Percentiles rank a stretch among this genome's conserved stretches.
Conservation (phyloP, 2,329 filamentous ascomycete species). For the Pseudocercospora musae region DNA sequence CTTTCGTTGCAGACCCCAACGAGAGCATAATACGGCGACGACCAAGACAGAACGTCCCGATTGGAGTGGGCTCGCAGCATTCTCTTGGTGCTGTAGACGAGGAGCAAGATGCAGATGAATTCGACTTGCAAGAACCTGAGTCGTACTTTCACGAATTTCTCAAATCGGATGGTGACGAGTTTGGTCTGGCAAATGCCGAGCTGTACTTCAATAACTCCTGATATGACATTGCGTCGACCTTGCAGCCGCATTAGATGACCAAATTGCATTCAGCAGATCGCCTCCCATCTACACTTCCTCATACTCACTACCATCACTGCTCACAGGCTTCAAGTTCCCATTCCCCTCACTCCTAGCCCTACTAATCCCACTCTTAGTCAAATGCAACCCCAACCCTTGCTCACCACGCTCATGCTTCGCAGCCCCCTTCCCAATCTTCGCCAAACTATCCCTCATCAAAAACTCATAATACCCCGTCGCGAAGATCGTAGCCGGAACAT, state of each 20-base stretch:
- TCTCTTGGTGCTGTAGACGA: neutral
- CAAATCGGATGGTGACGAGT: too few relatives aligned
- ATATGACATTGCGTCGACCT: too few relatives aligned
- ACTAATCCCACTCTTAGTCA: conserved; percentile 35
- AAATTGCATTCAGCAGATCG: neutral
- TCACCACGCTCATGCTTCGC: conserved; percentile 52
- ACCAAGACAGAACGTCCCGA: neutral
- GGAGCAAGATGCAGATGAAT: neutral
- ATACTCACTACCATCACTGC: neutral
- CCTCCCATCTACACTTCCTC: neutral
- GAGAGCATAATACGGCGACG: neutral
- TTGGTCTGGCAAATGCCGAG: neutral
- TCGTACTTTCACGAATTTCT: neutral
- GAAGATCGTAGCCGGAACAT: conserved; percentile 56
- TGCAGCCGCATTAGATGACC: neutral
- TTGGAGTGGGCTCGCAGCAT: too few relatives aligned
- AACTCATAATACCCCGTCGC: conserved; percentile 56
- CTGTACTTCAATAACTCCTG: neutral
- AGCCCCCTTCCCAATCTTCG: conserved; percentile 50
- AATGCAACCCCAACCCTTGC: conserved; percentile 46
- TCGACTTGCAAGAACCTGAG: neutral
- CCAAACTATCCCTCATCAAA: conserved; percentile 52
- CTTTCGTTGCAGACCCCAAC: conserved; percentile 4
- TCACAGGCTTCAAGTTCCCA: neutral
- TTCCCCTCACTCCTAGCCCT: neutral